A percentile compares a stretch with the other conserved stretches of the same genome.
These are phyloP conservation scores for Hysterium pulicare DNA, from an alignment of 2,329 filamentous ascomycete species.

Conservation along the genomic window DNA sequence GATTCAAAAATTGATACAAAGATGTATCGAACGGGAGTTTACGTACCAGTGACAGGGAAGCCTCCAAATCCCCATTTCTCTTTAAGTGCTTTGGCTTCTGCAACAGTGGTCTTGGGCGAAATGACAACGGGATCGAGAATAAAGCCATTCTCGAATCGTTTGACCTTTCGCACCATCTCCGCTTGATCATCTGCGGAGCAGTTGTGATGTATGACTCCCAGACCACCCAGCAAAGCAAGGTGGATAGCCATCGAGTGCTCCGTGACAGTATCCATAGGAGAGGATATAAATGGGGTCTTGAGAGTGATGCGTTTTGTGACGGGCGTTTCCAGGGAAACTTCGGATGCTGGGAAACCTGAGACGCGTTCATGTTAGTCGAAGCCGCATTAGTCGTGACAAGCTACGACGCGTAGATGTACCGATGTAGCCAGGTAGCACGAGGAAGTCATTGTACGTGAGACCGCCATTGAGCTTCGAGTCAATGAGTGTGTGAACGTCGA, in stretches of 20 bases:
- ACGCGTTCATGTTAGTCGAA: constrained; percentile 15
- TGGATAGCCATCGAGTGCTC: constrained; percentile 99
- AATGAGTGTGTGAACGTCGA: constrained; percentile 80
- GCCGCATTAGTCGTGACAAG: constrained; percentile 11
- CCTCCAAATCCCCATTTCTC: constrained; percentile 98
- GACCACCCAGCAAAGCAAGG: constrained; percentile 82
- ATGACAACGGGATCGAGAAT: constrained; percentile 95
- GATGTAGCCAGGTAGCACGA: constrained; percentile 94
- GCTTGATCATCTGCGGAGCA: constrained; percentile 96
- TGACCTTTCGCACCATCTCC: constrained; percentile 98
- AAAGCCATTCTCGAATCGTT: constrained; percentile 99
- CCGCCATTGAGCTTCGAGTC: constrained; percentile 90
- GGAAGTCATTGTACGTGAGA: constrained; percentile 98
- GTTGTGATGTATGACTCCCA: constrained; percentile 98
- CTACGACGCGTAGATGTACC: constrained; percentile 46
- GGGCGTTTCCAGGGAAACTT: constrained; percentile 82
- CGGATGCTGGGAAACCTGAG: constrained; percentile 81
- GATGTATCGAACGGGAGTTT: constrained; percentile 14
- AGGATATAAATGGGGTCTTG: constrained; percentile 95
- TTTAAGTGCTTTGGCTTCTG: constrained; percentile 87
- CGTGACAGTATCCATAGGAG: constrained; percentile 99
- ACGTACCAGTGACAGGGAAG: constrained; percentile 95
- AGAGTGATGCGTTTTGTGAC: constrained; percentile 93
- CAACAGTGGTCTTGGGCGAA: constrained; percentile 79
- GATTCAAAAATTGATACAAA: constrained; percentile 26